A percentile compares a stretch with the other conserved stretches of the same genome.
phyloP scores from a whole-genome alignment of 768 basidiomycete species.

The Lactarius indigo region DNA sequence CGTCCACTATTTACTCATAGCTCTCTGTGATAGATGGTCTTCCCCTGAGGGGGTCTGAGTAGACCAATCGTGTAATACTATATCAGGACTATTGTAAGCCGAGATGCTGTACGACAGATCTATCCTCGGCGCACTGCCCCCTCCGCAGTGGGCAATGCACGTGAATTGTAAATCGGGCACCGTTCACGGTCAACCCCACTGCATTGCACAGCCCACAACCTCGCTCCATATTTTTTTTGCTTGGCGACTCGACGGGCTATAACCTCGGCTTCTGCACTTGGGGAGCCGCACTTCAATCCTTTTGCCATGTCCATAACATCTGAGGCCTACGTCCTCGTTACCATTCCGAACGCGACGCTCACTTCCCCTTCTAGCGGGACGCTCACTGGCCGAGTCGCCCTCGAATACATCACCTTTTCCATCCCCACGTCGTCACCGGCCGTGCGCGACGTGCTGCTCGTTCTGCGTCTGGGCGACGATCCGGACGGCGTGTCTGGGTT shows the following conservation, averaged over 20 bases:
- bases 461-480: slow-evolving; percentile 18
- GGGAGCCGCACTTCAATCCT: not conserved
- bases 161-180: too few relatives aligned
- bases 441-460: slow-evolving; percentile 23
- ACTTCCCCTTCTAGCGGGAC: slow-evolving; percentile 16
- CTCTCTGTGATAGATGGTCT: not conserved
- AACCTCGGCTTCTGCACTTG: not conserved
- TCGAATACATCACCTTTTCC: slow-evolving; percentile 23
- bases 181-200: not conserved
- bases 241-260: not conserved
- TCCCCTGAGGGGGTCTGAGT: not conserved
- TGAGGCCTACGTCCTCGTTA: slow-evolving; percentile 24
- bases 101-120: not conserved
- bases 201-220: not conserved
- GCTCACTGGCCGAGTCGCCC: slow-evolving; percentile 14
- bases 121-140: not conserved
- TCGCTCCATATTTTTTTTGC: not conserved
- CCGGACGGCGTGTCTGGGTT: slow-evolving; percentile 5
- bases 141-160: not conserved
- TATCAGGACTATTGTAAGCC: not conserved
- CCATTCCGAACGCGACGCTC: slow-evolving; percentile 19
- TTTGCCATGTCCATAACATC: not conserved
- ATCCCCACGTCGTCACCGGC: not conserved
- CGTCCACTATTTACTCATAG: not conserved
- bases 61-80: not conserved